These are phyloP conservation scores for Agaricus subrufescens DNA, from an alignment of 768 basidiomycete genomes.

Conservation along the genomic window DNA sequence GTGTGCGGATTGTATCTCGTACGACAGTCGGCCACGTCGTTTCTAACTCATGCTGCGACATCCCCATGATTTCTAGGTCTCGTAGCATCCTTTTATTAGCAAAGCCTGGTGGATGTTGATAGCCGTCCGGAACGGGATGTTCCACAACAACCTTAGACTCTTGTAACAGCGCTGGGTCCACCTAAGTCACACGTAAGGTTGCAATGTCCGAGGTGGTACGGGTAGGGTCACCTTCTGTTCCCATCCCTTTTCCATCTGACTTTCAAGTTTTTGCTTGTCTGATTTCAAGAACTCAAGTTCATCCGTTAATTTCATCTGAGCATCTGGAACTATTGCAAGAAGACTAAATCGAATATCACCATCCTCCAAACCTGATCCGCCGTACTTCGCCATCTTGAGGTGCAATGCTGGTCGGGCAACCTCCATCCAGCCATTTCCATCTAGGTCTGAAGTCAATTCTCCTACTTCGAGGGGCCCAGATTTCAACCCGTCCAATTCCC, in stretches of 20 bases:
- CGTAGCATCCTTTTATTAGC: slow-evolving; percentile 37
- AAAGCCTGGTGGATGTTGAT: slow-evolving; percentile 36
- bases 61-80: slow-evolving; percentile 39
- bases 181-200: slow-evolving; percentile 21
- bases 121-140: slow-evolving; percentile 16
- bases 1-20: slow-evolving; percentile 31
- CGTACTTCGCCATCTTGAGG: slow-evolving; percentile 58
- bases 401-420: slow-evolving; percentile 55
- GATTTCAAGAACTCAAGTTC: slow-evolving; percentile 49
- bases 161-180: slow-evolving; percentile 30
- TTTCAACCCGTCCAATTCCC: slow-evolving; percentile 66
- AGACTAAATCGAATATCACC: slow-evolving; percentile 55
- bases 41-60: slow-evolving; percentile 31
- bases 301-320: slow-evolving; percentile 44
- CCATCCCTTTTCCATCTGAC: slow-evolving; percentile 36
- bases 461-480: slow-evolving; percentile 61
- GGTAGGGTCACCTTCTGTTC: slow-evolving; percentile 27
- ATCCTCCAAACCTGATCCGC: slow-evolving; percentile 36
- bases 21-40: slow-evolving; percentile 46
- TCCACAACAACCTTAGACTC: slow-evolving; percentile 20
- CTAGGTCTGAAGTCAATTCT: slow-evolving; percentile 29
- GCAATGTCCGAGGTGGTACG: not conserved
- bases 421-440: slow-evolving; percentile 47
- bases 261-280: slow-evolving; percentile 40
- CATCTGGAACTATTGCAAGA: slow-evolving; percentile 54